Evolutionary conservation across 2,329 filamentous ascomycete species (phyloP).

Genomic region (Fusarium sp.): DNA sequence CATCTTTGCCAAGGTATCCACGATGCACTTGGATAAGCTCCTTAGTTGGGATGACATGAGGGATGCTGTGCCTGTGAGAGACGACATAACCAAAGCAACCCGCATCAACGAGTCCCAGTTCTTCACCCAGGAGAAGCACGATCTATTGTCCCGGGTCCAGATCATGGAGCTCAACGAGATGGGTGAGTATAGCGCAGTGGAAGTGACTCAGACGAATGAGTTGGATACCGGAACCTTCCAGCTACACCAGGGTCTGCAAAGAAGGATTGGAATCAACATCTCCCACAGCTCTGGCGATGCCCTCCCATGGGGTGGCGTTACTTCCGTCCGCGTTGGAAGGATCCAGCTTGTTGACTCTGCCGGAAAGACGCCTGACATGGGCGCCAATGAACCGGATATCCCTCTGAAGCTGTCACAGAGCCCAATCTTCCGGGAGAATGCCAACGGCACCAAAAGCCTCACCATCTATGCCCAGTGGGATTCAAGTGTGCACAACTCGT

Average conservation of each 20-base stretch:
- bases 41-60: slow-evolving; percentile 99
- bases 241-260: slow-evolving; percentile 91
- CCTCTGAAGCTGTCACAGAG: slow-evolving; percentile 77
- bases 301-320: slow-evolving; percentile 87
- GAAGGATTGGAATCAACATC: slow-evolving; percentile 85
- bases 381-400: slow-evolving; percentile 74
- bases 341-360: slow-evolving; percentile 84
- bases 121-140: slow-evolving; percentile 90
- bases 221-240: slow-evolving; percentile 92
- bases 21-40: slow-evolving; percentile 95
- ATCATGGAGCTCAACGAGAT: slow-evolving; percentile 90
- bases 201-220: slow-evolving; percentile 85
- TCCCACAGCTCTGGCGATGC: slow-evolving; percentile 89
- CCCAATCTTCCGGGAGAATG: slow-evolving; percentile 81
- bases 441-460: slow-evolving; percentile 88
- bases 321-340: slow-evolving; percentile 76
- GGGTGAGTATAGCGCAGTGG: slow-evolving; percentile 89
- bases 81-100: slow-evolving; percentile 63
- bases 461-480: slow-evolving; percentile 95
- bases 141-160: slow-evolving; percentile 86
- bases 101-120: slow-evolving; percentile 92
- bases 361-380: slow-evolving; percentile 84
- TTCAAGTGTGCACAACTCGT: slow-evolving; percentile 87
- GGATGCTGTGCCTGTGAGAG: slow-evolving; percentile 69
- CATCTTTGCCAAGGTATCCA: slow-evolving; percentile 88